A percentile compares a stretch with the other conserved stretches of the same genome.
Evolutionary conservation across 305 asterid species (phyloP).

Genomic region (Coffea humblotiana): DNA sequence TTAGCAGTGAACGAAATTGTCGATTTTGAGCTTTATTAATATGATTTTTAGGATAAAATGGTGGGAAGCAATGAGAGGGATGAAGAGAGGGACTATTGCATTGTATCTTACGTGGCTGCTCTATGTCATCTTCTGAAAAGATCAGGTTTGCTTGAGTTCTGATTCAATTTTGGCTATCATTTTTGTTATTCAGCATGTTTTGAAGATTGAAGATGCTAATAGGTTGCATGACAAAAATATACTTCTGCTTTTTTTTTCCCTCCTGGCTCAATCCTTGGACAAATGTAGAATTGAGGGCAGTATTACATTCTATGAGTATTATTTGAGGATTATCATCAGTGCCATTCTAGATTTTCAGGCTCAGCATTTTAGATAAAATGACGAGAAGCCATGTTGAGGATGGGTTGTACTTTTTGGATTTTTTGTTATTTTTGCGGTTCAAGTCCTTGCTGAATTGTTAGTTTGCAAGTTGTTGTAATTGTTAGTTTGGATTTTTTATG

Average conservation of each 20-base stretch:
- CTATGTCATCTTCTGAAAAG: slow-evolving; percentile 63
- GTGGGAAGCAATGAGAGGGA: slow-evolving; percentile 36
- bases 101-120: slow-evolving; percentile 64
- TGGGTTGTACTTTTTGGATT: no score
- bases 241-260: not conserved
- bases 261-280: not conserved
- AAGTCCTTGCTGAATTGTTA: no score
- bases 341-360: not conserved
- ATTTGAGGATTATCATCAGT: not conserved
- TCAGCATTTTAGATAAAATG: no score
- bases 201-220: not conserved
- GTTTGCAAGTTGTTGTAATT: no score
- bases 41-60: slow-evolving; percentile 32
- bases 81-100: slow-evolving; percentile 38
- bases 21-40: no score
- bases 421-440: no score
- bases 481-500: slow-evolving; percentile 16
- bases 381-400: no score
- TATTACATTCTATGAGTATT: not conserved
- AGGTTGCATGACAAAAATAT: not conserved
- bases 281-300: not conserved
- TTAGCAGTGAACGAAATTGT: no score
- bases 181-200: not conserved
- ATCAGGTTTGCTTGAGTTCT: slow-evolving; percentile 39
- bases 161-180: not conserved